Percentiles rank a stretch among this genome's conserved stretches.
Evolutionary conservation across 352 stramenopile genomes (phyloP).

Genomic region (Phytopythium litorale): DNA sequence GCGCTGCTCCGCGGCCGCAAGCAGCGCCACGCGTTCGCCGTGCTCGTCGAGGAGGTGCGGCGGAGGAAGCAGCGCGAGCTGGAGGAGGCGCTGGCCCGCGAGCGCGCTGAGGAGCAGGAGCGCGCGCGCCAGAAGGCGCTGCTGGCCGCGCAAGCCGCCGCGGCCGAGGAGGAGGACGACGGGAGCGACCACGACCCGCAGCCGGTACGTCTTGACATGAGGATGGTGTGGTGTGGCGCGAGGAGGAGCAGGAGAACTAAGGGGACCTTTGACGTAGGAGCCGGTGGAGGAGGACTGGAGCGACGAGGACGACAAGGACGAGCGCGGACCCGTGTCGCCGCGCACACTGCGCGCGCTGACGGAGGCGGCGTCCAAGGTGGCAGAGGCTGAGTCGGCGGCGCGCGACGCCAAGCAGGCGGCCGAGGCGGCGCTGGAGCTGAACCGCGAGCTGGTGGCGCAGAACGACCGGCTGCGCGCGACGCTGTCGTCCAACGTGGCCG

Average conservation of each 20-base stretch:
- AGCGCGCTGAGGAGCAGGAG: slow-evolving; percentile 32
- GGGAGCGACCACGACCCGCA: slow-evolving; percentile 25
- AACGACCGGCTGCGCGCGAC: slow-evolving; percentile 64
- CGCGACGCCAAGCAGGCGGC: slow-evolving; percentile 69
- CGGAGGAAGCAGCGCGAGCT: slow-evolving; percentile 28
- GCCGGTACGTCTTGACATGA: slow-evolving; percentile 40
- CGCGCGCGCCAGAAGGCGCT: slow-evolving; percentile 34
- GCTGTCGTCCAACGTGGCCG: slow-evolving; percentile 59
- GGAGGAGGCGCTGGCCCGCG: slow-evolving; percentile 19
- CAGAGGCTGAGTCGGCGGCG: slow-evolving; percentile 62
- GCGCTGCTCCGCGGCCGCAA: slow-evolving; percentile 47
- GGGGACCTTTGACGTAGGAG: slow-evolving; percentile 63
- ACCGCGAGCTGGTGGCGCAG: slow-evolving; percentile 53
- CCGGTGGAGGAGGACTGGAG: slow-evolving; percentile 82
- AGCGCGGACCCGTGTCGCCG: slow-evolving; percentile 50
- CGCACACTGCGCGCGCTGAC: slow-evolving; percentile 60
- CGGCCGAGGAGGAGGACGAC: slow-evolving; percentile 26
- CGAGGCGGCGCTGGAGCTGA: slow-evolving; percentile 52
- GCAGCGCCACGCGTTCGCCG: slow-evolving; percentile 50
- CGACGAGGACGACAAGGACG: slow-evolving; percentile 65
- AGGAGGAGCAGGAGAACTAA: slow-evolving; percentile 35
- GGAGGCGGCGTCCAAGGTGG: slow-evolving; percentile 69
- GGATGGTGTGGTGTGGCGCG: background rate
- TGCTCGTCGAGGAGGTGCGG: slow-evolving; percentile 42
- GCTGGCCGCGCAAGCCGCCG: slow-evolving; percentile 29